A percentile compares a stretch with the other conserved stretches of the same genome.
Evolutionary conservation across 768 basidiomycete genomes (phyloP).

Genomic region (Agaricus sinodeliciosus): DNA sequence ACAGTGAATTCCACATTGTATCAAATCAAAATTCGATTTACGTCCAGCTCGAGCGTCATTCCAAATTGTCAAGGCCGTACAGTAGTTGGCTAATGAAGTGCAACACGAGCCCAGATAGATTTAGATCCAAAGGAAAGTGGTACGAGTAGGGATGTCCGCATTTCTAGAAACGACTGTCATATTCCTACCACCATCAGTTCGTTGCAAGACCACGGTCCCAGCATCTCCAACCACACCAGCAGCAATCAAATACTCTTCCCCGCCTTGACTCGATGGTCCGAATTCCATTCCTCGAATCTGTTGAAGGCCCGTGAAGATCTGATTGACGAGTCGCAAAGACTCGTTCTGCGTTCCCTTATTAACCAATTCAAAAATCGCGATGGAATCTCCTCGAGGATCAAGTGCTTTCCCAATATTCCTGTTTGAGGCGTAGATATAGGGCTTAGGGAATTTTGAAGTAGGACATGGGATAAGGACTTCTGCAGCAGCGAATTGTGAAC

Average conservation of each 20-base stretch:
- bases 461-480: slow-evolving; percentile 57
- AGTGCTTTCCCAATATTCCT: slow-evolving; percentile 45
- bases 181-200: slow-evolving; percentile 46
- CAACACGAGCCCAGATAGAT: background rate
- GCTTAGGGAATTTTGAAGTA: slow-evolving; percentile 36
- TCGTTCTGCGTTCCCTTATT: slow-evolving; percentile 15
- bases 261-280: slow-evolving; percentile 36
- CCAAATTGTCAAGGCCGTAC: too few relatives aligned
- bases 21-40: background rate
- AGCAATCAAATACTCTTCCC: slow-evolving; percentile 45
- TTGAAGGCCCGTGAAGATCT: slow-evolving; percentile 21
- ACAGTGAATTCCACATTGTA: too few relatives aligned
- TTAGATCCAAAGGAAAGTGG: slow-evolving; percentile 45
- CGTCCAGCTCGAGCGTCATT: too few relatives aligned
- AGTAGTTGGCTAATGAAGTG: too few relatives aligned
- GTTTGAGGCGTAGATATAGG: slow-evolving; percentile 64
- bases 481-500: slow-evolving; percentile 41
- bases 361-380: slow-evolving; percentile 42
- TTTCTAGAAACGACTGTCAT: slow-evolving; percentile 49
- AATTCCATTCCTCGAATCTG: slow-evolving; percentile 65
- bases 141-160: slow-evolving; percentile 41
- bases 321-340: slow-evolving; percentile 23
- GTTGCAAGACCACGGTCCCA: slow-evolving; percentile 51
- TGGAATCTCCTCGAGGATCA: slow-evolving; percentile 44
- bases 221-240: slow-evolving; percentile 45